Base-by-base conservation (phyloP, 805 yeast species). In the Ogataea henricii region DNA sequence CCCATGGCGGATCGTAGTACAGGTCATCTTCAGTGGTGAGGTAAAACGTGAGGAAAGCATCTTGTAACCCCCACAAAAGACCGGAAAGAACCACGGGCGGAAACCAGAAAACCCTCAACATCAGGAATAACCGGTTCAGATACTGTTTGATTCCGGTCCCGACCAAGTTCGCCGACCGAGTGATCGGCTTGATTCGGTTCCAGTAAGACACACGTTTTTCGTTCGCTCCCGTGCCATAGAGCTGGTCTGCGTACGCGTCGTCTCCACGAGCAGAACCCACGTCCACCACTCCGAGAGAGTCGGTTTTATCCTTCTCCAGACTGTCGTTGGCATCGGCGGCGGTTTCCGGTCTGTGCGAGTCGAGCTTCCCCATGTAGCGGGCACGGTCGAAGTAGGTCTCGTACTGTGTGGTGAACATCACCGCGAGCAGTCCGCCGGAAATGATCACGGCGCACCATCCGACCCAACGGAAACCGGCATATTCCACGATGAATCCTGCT, bases 1-100 rank as follows among this genome's bases (percentile, higher is more conserved):
- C 77, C 74, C 79, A 86, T 9, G 94, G 92, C 0, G 75, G 74
- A 47, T 76, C 83, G 44, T 81, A 80, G 68, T 81, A 86, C 53
- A 72, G 70, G 46, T 82, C 82, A 50, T 85, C 90, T 61, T 85
- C 87, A 9, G 87, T 79, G 2, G 91, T 85, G 52, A 87, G 65
- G 64, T 85, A 87, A 57, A 87, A 86, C 0, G 91, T 80, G 53
- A 86, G 72, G 60, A 85, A 82, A 0, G 89, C 87, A 60, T 85
- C 89, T 63, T 86, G 92, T 48, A 82, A 72, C 38, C 92, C 92
- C 92, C 92, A 87, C 53, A 85, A 79, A n/a, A 83, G 50, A 42
- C 89, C 88, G 1, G 87, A 80, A 20, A 80, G 68, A 57, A 83
- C 67, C 12, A 81, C 83, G 2, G 87, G 85, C 2, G 88, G 88